These are phyloP conservation scores for Aphanoascus verrucosus DNA, from an alignment of 2,329 filamentous ascomycete genomes.

Conservation along the genomic window DNA sequence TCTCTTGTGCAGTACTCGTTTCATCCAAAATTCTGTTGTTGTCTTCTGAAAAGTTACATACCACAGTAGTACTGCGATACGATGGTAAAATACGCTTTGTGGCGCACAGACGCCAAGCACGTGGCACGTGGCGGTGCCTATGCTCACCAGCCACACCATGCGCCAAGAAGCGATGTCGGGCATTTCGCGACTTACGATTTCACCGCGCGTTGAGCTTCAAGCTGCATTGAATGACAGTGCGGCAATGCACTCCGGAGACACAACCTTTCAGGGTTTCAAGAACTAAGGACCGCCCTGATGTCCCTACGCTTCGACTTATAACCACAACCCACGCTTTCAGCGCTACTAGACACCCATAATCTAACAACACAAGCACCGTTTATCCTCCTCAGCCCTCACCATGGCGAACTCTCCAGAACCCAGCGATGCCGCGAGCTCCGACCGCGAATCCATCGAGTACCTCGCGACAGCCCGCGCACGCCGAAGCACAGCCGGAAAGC, in stretches of 20 bases:
- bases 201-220: too few relatives aligned
- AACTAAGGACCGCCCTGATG: too few relatives aligned
- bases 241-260: too few relatives aligned
- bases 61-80: background rate
- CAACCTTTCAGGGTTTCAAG: too few relatives aligned
- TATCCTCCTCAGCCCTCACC: background rate
- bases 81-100: background rate
- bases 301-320: background rate
- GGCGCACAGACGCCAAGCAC: background rate
- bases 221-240: too few relatives aligned
- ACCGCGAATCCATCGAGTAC: conserved; percentile 33
- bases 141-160: conserved; percentile 1
- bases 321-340: background rate
- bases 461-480: conserved; percentile 62
- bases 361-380: background rate
- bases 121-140: conserved; percentile 8
- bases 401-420: conserved; percentile 6
- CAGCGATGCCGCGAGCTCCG: conserved; percentile 5
- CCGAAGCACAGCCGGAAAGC: conserved; percentile 72
- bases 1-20: too few relatives aligned
- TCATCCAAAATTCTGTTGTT: too few relatives aligned
- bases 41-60: background rate
- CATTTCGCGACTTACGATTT: too few relatives aligned
- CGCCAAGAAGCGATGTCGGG: too few relatives aligned
- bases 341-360: background rate